These are phyloP conservation scores for Apiospora aurea DNA, from an alignment of 2,329 filamentous ascomycete species.

Conservation along the genomic window DNA sequence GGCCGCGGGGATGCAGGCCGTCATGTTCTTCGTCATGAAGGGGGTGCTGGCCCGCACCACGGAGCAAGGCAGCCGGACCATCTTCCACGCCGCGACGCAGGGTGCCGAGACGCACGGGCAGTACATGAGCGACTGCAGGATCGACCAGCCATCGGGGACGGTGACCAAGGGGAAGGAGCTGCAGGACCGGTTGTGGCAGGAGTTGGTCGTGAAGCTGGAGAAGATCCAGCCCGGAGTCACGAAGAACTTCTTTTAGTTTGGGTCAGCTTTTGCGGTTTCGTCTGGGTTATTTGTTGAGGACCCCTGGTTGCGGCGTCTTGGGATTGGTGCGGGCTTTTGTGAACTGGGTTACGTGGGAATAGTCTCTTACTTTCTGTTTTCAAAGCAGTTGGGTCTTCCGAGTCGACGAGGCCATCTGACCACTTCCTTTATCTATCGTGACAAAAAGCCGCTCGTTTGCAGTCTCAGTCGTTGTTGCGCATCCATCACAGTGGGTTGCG, in stretches of 20 bases:
- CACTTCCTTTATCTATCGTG: background rate
- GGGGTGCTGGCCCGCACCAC: conserved; percentile 27
- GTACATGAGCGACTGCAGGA: conserved; percentile 31
- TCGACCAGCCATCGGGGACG: conserved; percentile 27
- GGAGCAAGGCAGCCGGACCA: conserved; percentile 29
- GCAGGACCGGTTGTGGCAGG: background rate
- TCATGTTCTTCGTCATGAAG: conserved; percentile 23
- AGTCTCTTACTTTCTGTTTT: too few relatives aligned
- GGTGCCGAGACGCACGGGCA: conserved; percentile 30
- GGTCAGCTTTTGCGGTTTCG: too few relatives aligned
- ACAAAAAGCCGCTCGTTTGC: too few relatives aligned
- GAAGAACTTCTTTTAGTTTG: background rate
- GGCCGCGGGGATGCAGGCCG: conserved; percentile 8
- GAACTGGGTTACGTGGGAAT: too few relatives aligned
- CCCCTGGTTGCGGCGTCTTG: background rate
- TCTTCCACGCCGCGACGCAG: conserved; percentile 30
- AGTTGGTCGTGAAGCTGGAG: conserved; percentile 4
- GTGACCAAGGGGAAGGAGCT: background rate
- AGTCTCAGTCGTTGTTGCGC: too few relatives aligned
- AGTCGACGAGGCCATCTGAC: too few relatives aligned
- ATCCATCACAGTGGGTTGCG: background rate
- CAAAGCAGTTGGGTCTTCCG: too few relatives aligned
- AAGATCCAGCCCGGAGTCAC: background rate
- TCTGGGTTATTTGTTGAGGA: background rate
- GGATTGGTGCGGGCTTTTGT: background rate